Percentiles rank a stretch among this genome's conserved stretches.
Conservation (phyloP, 148 eudicot species). For the Arctostaphylos glauca region DNA sequence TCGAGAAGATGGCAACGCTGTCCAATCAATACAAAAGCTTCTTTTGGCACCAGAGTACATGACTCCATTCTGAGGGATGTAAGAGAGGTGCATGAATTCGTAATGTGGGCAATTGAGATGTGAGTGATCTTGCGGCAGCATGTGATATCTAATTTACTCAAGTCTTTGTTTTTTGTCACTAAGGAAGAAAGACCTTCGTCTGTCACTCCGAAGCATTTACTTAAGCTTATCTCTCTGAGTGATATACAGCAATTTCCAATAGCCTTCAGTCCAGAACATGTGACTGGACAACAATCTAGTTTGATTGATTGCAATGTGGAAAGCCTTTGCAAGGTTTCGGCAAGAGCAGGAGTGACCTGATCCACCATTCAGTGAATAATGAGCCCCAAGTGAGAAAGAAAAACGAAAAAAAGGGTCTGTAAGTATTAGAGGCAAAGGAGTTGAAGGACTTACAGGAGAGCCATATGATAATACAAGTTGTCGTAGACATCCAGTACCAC, state of each 20-base stretch:
- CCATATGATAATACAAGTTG: conserved; percentile 72
- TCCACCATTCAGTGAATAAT: conserved; percentile 18
- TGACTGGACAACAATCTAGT: conserved; percentile 77
- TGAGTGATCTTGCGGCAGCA: conserved; percentile 82
- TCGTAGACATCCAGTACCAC: conserved; percentile 49
- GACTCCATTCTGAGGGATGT: conserved; percentile 80
- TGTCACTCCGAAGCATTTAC: conserved; percentile 83
- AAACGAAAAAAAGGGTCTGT: background rate
- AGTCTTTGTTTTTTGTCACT: conserved; percentile 67
- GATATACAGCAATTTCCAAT: conserved; percentile 69
- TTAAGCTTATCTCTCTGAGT: conserved; percentile 71
- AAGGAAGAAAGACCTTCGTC: conserved; percentile 78
- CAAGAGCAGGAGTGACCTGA: conserved; percentile 85
- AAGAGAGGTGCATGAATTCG: conserved; percentile 65
- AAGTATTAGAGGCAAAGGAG: background rate
- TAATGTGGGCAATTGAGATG: conserved; percentile 55
- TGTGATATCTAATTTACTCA: conserved; percentile 76
- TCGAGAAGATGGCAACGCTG: conserved; percentile 64
- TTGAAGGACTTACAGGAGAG: conserved; percentile 50
- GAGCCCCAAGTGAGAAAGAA: conserved; percentile 4
- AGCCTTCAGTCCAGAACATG: conserved; percentile 73
- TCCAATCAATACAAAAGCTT: conserved; percentile 84
- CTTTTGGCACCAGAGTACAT: conserved; percentile 62
- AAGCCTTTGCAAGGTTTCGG: conserved; percentile 67
- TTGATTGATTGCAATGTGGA: conserved; percentile 70